Conservation (phyloP, 768 basidiomycete genomes). For the Hemileccinum rubropunctum region DNA sequence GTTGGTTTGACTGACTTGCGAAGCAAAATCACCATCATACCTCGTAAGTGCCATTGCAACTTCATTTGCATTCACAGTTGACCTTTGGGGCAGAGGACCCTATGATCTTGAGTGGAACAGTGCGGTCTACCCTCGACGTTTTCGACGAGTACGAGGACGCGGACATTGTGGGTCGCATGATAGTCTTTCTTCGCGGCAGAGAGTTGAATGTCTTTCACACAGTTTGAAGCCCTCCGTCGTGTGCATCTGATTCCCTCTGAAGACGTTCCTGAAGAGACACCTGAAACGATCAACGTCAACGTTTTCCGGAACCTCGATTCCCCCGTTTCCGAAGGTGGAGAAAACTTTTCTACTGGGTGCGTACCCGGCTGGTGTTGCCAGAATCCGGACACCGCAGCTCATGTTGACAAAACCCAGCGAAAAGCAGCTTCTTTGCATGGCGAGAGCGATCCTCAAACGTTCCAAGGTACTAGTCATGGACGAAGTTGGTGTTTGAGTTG, state of each 20-base stretch:
- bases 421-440: constrained; percentile 89
- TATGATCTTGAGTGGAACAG: constrained; percentile 77
- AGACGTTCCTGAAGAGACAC: constrained; percentile 38
- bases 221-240: constrained; percentile 83
- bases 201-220: background rate
- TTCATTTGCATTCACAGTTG: background rate
- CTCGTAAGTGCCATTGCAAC: constrained; percentile 44
- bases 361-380: constrained; percentile 11
- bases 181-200: background rate
- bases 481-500: constrained; percentile 46
- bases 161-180: constrained; percentile 58
- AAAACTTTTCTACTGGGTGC: constrained; percentile 86
- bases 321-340: constrained; percentile 76
- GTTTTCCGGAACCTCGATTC: constrained; percentile 77
- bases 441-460: constrained; percentile 76
- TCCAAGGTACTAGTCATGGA: constrained; percentile 84
- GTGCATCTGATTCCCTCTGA: constrained; percentile 74
- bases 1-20: constrained; percentile 83
- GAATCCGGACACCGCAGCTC: background rate
- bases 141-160: constrained; percentile 84
- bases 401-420: constrained; percentile 41
- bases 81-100: constrained; percentile 66
- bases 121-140: constrained; percentile 80
- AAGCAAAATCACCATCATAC: constrained; percentile 72
- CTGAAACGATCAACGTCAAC: constrained; percentile 59